Conservation (phyloP, 768 basidiomycete species). For the Stropharia rugosoannulata region DNA sequence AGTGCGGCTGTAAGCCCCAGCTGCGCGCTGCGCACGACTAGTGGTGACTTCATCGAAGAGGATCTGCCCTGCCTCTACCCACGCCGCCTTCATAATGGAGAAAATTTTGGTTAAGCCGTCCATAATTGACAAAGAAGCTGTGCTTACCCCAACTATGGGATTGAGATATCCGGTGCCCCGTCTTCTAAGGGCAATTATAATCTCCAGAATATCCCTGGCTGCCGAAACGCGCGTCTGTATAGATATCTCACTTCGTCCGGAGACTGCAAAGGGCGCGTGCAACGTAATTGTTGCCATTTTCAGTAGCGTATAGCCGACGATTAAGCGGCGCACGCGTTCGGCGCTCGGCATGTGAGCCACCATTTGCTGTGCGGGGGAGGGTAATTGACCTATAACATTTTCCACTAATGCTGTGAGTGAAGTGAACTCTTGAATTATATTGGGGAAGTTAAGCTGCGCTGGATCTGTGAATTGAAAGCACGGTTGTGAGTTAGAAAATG, state of each 20-base stretch:
- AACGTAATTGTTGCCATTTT: constrained; percentile 36
- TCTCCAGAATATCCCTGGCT: constrained; percentile 19
- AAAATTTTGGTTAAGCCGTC: not conserved
- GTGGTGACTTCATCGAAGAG: constrained; percentile 19
- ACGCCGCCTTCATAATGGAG: constrained; percentile 14
- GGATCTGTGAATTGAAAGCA: constrained; percentile 1
- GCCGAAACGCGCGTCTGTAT: constrained; percentile 19
- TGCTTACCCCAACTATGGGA: constrained; percentile 30
- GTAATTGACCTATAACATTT: constrained; percentile 13
- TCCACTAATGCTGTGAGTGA: constrained; percentile 22
- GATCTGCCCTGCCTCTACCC: constrained; percentile 25
- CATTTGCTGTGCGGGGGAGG: constrained; percentile 12
- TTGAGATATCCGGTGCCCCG: constrained; percentile 21
- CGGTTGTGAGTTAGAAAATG: not conserved
- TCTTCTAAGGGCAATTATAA: constrained; percentile 15
- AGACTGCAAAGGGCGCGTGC: constrained; percentile 25
- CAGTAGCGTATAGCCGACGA: constrained; percentile 34
- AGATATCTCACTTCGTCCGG: constrained; percentile 18
- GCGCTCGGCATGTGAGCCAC: constrained; percentile 13
- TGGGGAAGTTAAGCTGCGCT: constrained; percentile 12
- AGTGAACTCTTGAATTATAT: constrained; percentile 22
- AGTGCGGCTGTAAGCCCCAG: constrained; percentile 10
- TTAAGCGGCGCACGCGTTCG: constrained; percentile 20
- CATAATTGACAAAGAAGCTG: not conserved
- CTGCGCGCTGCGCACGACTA: constrained; percentile 13